These are phyloP conservation scores for Chlorella vulgaris DNA, from an alignment of 139 green algal genomes.

Conservation along the genomic window DNA sequence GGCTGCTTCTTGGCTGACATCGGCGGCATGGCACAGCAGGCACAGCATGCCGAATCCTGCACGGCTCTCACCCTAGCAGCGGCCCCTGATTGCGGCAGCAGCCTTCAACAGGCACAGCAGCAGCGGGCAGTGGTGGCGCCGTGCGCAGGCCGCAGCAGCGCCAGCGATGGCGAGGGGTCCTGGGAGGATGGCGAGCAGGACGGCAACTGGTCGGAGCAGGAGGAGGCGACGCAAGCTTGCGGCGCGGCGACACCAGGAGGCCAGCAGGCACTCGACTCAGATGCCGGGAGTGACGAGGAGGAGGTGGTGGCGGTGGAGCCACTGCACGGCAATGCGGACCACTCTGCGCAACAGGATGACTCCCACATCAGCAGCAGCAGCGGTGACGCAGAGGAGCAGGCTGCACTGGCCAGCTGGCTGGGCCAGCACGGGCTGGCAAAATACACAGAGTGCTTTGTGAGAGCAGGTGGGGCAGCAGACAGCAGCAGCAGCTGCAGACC, in stretches of 20 bases:
- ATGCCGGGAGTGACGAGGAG: not conserved
- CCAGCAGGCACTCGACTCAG: not conserved
- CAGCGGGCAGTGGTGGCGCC: not conserved
- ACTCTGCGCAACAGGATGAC: not conserved
- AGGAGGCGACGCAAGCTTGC: conserved; percentile 2
- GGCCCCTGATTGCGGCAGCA: not conserved
- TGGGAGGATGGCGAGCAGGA: conserved; percentile 16
- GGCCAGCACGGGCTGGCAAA: conserved; percentile 13
- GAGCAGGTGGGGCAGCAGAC: conserved; percentile 6
- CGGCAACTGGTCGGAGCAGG: conserved; percentile 30
- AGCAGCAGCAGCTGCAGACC: no score
- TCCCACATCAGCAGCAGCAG: not conserved
- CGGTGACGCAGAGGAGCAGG: not conserved
- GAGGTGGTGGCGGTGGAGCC: not conserved
- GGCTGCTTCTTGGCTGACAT: conserved; percentile 27
- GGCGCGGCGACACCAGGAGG: not conserved
- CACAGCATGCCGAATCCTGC: not conserved
- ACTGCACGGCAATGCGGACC: no score
- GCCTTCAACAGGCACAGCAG: not conserved
- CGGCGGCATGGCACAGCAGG: not conserved
- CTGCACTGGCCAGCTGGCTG: conserved; percentile 9
- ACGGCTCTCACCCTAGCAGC: not conserved
- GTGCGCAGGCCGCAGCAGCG: not conserved
- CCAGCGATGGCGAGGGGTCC: not conserved
- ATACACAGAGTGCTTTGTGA: conserved; percentile 29